These are phyloP conservation scores for Penicillium dipodomyicola DNA, from an alignment of 495 filamentous ascomycete species.

Conservation along the genomic window DNA sequence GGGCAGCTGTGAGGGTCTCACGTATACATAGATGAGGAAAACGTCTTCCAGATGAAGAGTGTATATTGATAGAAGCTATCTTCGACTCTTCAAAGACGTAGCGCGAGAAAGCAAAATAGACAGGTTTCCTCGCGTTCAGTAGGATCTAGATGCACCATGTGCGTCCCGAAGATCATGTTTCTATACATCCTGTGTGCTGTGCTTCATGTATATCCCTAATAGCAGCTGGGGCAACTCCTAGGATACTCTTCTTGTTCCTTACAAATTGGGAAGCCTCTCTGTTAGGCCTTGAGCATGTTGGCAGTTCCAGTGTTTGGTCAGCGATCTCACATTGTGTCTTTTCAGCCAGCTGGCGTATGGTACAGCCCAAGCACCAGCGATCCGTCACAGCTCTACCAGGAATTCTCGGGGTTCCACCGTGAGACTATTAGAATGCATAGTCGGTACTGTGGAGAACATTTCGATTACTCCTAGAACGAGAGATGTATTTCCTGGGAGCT, in stretches of 20 bases:
- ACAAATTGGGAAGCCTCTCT: background rate
- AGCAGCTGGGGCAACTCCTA: background rate
- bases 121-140: slow-evolving; percentile 15
- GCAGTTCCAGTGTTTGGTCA: background rate
- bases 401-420: background rate
- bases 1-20: no score
- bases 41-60: no score
- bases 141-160: slow-evolving; percentile 10
- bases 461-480: background rate
- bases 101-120: slow-evolving; percentile 15
- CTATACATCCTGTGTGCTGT: background rate
- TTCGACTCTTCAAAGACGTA: slow-evolving; percentile 11
- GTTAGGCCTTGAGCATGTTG: slow-evolving; percentile 1
- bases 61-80: no score
- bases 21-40: no score
- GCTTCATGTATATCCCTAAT: no score
- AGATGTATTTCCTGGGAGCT: background rate
- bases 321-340: background rate
- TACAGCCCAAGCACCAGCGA: background rate
- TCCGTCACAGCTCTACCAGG: background rate
- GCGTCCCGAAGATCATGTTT: slow-evolving; percentile 1
- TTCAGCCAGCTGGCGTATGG: background rate
- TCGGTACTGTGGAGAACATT: no score
- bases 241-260: background rate
- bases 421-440: background rate